Base-by-base conservation (phyloP, 2,329 filamentous ascomycete species). In the Trichoderma pleuroti region DNA sequence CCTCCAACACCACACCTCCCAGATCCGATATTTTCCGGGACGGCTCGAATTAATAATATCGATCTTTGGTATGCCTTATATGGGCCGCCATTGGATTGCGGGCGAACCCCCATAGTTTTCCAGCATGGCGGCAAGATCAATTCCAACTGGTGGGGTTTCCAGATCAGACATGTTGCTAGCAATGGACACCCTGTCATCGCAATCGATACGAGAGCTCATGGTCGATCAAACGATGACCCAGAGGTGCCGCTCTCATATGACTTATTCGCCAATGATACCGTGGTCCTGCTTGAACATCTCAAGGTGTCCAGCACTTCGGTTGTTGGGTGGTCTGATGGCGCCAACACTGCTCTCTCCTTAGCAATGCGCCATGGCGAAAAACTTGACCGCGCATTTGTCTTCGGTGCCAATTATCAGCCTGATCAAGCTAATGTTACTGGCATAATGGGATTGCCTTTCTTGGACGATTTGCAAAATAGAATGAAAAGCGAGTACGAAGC, bases 81-180 rank as follows among this genome's bases (percentile, higher is more conserved):
- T 18, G 34, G 59, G 16, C 59, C 34, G 1, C 59, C 59, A 3
- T 16, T 62, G 10, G 34, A 12, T 18, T 42, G 59, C 16, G 59
- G 59, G 5, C 32, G 4, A 42, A 42, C 26, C 12, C 65, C 65
- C 6, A 10, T 68, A 7, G 52, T 68, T 1, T 68, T 68, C 5
- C 32, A 61, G 7, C 65, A 68, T n/a, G 65, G 65, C 11, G 52
- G 65, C 30, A 68, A 68, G 65, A 68, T 68, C 24, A 57, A 39
- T 28, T 56, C 65, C n/a, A 52, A 56, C 14, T 68, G 65, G 65
- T 68, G 65, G 65, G 65, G 9, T 18, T 21, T 36, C 52, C 65
- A 68, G 18, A 61, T 68, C 52, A 42, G 42, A 26, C 65, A 68
- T 16, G 3, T 68, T 36, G 65, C 24, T 10, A 24, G 24, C 5